Base-by-base conservation (phyloP, 163 green algal species). In the Chlorella variabilis region DNA sequence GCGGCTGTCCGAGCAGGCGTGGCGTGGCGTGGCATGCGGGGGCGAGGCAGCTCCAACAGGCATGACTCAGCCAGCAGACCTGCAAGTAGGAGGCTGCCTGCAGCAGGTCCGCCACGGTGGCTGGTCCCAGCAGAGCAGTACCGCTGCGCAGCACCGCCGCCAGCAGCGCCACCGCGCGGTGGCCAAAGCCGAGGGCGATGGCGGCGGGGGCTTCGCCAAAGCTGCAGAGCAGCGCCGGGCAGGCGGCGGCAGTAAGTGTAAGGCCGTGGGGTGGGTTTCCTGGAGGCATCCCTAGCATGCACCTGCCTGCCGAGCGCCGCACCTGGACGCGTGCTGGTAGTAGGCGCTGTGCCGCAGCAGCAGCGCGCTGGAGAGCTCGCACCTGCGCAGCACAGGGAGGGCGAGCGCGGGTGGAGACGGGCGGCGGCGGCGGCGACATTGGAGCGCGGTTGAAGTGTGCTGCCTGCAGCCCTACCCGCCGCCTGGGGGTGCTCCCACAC, bases 311-410 rank as follows among this genome's bases (percentile, higher is more conserved):
- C n/a, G n/a, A n/a, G n/a, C n/a, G n/a, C n/a, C n/a, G n/a, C n/a
- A 54, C 65, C 65, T 80, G 36, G 39, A 36, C 3, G 73, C 73
- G 11, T 80, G 73, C 15, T 39, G 29, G 73, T 80, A 80, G 73
- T 70, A 80, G 27, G 13, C 54, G n/a, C 73, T 80, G 38, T 39
- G 36, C 2, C 4, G 27, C n/a, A 71, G 54, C 54, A 80, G 21
- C 38, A 80, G 36, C 0, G 11, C 23, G 4, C n/a, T 29, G 25
- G 4, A 2, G 23, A 80, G 1, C 13, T n/a, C 8, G 38, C 36
- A 69, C 27, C 73, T 80, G 73, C 54, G 56, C n/a, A n/a, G n/a
- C n/a, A n/a, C n/a, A n/a, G n/a, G n/a, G n/a, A 29, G 2, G 21
- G 33, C 45, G 11, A 54, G 15, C 45, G 45, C 15, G 45, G 45